phyloP scores from a whole-genome alignment of 2,329 filamentous ascomycete genomes.

The Microdochium nivale region DNA sequence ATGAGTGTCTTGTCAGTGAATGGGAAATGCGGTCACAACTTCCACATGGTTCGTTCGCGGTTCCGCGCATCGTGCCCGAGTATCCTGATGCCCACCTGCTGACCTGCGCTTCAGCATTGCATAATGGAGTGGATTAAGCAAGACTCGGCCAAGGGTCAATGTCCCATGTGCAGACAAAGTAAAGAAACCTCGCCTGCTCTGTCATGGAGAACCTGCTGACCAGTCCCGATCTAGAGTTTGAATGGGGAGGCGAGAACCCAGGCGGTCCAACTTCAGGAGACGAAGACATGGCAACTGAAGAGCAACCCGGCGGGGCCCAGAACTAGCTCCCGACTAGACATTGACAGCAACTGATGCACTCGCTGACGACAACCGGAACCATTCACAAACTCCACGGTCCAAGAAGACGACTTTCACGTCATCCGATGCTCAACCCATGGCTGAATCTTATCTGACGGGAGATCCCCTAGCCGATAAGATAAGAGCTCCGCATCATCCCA shows the following conservation, averaged over 20 bases:
- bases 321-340: not conserved
- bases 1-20: constrained; percentile 52
- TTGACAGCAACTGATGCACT: too few species aligned
- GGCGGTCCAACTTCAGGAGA: not conserved
- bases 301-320: not conserved
- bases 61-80: constrained; percentile 39
- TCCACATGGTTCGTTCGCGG: constrained; percentile 72
- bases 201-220: not conserved
- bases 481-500: constrained; percentile 6
- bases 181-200: constrained; percentile 18
- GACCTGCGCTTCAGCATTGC: constrained; percentile 60
- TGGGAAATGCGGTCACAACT: constrained; percentile 94
- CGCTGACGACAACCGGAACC: too few species aligned
- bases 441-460: not conserved
- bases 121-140: constrained; percentile 95
- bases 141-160: constrained; percentile 85
- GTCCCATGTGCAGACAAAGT: constrained; percentile 97
- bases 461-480: constrained; percentile 17
- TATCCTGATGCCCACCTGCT: constrained; percentile 7
- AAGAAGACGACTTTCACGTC: not conserved
- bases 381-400: too few species aligned
- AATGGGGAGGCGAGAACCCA: constrained; percentile 16
- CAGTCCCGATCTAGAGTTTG: constrained; percentile 15
- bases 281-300: constrained; percentile 1
- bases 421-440: not conserved